These are phyloP conservation scores for Sugiyamaella pinicola DNA, from an alignment of 1,139 yeast species.

Conservation along the genomic window DNA sequence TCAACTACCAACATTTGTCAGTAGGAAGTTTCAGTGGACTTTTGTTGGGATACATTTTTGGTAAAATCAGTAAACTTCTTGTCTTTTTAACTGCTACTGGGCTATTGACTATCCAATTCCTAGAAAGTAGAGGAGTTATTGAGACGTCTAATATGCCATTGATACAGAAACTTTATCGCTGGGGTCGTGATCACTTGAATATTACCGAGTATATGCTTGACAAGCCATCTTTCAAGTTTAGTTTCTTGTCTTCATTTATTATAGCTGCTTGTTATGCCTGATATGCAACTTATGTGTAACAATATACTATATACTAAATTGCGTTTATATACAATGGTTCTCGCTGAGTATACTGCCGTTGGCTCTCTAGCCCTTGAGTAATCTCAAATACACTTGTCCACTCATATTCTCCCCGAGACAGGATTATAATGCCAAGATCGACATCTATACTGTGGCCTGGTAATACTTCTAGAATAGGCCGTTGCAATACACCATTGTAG, in stretches of 20 bases:
- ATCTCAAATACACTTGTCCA: conserved; percentile 74
- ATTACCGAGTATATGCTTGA: conserved; percentile 57
- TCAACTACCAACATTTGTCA: conserved; percentile 67
- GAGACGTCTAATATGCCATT: conserved; percentile 47
- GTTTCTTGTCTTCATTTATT: conserved; percentile 59
- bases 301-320: conserved; percentile 17
- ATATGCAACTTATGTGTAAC: conserved; percentile 1
- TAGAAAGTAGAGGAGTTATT: conserved; percentile 60
- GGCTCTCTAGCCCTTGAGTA: conserved; percentile 24
- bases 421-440: conserved; percentile 57
- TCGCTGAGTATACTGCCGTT: conserved; percentile 40
- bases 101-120: conserved; percentile 57
- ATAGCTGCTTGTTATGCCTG: conserved; percentile 63
- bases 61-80: conserved; percentile 64
- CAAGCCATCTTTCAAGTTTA: conserved; percentile 65
- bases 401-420: conserved; percentile 74
- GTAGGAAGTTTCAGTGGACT: conserved; percentile 70
- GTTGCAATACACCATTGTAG: conserved; percentile 68
- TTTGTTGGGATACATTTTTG: conserved; percentile 61
- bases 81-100: conserved; percentile 56
- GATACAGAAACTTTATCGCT: conserved; percentile 49
- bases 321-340: conserved; percentile 44
- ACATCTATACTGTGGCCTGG: conserved; percentile 50
- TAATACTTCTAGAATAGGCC: conserved; percentile 48
- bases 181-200: conserved; percentile 54